Evolutionary conservation across 129 eudicot species (phyloP).

Genomic region (Apium graveolens): DNA sequence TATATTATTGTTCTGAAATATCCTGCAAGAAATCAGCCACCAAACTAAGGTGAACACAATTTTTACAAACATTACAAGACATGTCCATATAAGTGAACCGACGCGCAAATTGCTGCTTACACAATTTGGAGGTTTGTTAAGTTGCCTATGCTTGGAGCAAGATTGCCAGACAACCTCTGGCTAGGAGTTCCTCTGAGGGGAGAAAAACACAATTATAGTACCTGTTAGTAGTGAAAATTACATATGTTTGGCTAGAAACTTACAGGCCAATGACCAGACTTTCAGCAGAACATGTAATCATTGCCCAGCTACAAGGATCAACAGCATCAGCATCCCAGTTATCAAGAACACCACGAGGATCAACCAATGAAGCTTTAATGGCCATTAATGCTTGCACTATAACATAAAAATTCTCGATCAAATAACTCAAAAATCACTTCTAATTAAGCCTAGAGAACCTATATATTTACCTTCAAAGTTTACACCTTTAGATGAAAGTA

Average conservation of each 20-base stretch:
- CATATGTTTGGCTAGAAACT: conserved; percentile 16
- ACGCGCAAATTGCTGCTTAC: conserved; percentile 25
- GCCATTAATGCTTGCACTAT: conserved; percentile 91
- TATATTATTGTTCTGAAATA: conserved; percentile 75
- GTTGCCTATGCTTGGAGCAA: conserved; percentile 88
- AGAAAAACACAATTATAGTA: neutral
- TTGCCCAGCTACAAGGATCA: conserved; percentile 96
- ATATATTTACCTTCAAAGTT: conserved; percentile 73
- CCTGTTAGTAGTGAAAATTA: neutral
- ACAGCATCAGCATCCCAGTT: conserved; percentile 92
- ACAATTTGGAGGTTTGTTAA: conserved; percentile 83
- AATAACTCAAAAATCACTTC: neutral
- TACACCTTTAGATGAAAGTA: conserved; percentile 87
- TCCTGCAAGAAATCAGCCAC: conserved; percentile 35
- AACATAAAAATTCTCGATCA: conserved; percentile 13
- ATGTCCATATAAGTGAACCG: neutral
- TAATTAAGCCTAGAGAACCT: conserved; percentile 4
- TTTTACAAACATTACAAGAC: neutral
- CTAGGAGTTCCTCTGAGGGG: conserved; percentile 78
- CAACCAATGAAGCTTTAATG: conserved; percentile 59
- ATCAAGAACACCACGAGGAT: conserved; percentile 85
- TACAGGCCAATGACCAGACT: conserved; percentile 84
- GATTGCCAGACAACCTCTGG: conserved; percentile 71
- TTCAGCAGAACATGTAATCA: conserved; percentile 86
- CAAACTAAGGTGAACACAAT: neutral